Conservation (phyloP, 345 rosid species). For the Mangifera indica region DNA sequence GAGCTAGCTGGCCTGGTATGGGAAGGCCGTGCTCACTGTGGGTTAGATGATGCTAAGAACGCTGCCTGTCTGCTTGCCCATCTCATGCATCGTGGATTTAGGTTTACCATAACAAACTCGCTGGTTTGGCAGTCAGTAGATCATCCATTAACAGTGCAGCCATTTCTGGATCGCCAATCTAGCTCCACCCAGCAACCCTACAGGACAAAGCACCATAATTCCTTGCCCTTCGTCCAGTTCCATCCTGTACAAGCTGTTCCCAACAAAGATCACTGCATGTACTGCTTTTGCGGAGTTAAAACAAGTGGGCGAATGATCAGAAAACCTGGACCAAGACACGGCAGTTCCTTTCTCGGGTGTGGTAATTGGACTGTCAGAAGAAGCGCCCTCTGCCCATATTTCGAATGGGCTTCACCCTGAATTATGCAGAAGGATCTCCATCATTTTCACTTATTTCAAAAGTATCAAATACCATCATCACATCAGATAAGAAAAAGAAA, state of each 20-base stretch:
- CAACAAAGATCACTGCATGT: no score
- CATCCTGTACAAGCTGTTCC: slow-evolving; percentile 15
- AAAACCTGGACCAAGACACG: slow-evolving; percentile 50
- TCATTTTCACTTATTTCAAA: neutral
- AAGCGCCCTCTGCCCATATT: slow-evolving; percentile 48
- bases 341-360: slow-evolving; percentile 51
- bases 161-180: neutral
- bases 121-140: slow-evolving; percentile 36
- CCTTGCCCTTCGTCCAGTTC: slow-evolving; percentile 26
- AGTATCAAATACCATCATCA: no score
- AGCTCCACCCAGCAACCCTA: slow-evolving; percentile 19
- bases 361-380: slow-evolving; percentile 49
- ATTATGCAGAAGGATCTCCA: neutral
- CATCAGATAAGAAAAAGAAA: no score
- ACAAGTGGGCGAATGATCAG: slow-evolving; percentile 44
- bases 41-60: slow-evolving; percentile 57
- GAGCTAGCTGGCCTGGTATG: slow-evolving; percentile 48
- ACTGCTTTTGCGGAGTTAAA: slow-evolving; percentile 52
- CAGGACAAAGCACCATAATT: slow-evolving; percentile 22
- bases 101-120: slow-evolving; percentile 48
- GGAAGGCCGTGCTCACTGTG: slow-evolving; percentile 57
- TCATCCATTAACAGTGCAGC: slow-evolving; percentile 19
- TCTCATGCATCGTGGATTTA: slow-evolving; percentile 45
- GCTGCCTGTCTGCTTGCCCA: slow-evolving; percentile 48
- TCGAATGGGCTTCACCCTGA: slow-evolving; percentile 47